Evolutionary conservation across 1,139 yeast genomes (phyloP), one percentile per base, ranked within the genome.

Genomic region (Geotrichum macrosporum): DNA sequence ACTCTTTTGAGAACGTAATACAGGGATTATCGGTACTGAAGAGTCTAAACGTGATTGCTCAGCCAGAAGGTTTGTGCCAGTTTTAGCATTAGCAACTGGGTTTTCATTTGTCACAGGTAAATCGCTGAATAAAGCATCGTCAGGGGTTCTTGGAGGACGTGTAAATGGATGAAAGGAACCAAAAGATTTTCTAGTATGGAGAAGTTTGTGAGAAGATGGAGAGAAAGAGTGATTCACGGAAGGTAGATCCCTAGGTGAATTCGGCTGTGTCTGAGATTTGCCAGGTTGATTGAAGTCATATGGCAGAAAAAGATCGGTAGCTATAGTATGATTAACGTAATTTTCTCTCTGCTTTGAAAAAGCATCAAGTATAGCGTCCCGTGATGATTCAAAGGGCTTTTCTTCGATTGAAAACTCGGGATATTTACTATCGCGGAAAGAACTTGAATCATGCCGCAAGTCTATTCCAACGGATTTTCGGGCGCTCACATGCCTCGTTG

Each of bases 361-460:
- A n/a, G n/a, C n/a, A n/a, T n/a, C n/a, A n/a, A n/a, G n/a, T n/a
- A n/a, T n/a, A n/a, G n/a, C n/a, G n/a, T n/a, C n/a, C n/a, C n/a
- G n/a, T n/a, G n/a, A n/a, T n/a, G n/a, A n/a, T n/a, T n/a, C n/a
- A n/a, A n/a, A n/a, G n/a, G n/a, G 32, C n/a, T 37, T 18, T 13
- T 35, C 46, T 9, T 35, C 43, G n/a, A 21, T 19, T 5, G 46
- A 3, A 36, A 43, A 44, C 18, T 35, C 35, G n/a, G 43, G 47
- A 16, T 36, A 43, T 18, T 43, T 42, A 8, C 33, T 22, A 16
- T 35, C 41, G 2, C 18, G 2, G 27, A 35, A 35, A 3, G 38
- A 19, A 15, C 9, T 12, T 5, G 5, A 12, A 18, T 29, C 19
- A 9, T 26, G 40, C 3, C 9, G 5, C 9, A 37, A 15, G 22